A percentile compares a stretch with the other conserved stretches of the same genome.
Evolutionary conservation across 805 yeast species (phyloP).

Genomic region (Hanseniaspora guilliermondii): DNA sequence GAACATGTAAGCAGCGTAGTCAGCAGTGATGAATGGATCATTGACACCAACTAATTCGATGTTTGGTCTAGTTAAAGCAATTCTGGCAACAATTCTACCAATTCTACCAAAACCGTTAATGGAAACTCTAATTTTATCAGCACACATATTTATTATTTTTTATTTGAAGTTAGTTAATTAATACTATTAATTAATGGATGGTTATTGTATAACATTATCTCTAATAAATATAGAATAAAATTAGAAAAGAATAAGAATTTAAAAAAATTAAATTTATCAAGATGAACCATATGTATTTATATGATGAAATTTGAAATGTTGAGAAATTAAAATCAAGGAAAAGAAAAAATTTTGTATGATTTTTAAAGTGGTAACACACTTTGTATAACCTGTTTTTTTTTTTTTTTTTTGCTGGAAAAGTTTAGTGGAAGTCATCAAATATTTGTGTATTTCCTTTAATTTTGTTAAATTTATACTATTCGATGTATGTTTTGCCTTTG

Average conservation of each 20-base stretch:
- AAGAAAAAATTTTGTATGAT: background rate
- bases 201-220: background rate
- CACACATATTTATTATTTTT: slow-evolving; percentile 10
- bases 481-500: no score
- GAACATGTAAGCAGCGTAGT: slow-evolving; percentile 63
- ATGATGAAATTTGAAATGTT: background rate
- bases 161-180: background rate
- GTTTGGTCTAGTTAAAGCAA: slow-evolving; percentile 41
- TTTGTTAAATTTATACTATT: no score
- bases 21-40: slow-evolving; percentile 57
- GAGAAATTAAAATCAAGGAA: background rate
- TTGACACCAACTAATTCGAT: slow-evolving; percentile 54
- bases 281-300: slow-evolving; percentile 6
- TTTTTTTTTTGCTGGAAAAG: background rate
- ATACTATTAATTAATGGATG: slow-evolving; percentile 11
- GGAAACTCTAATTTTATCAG: slow-evolving; percentile 32
- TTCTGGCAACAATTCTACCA: slow-evolving; percentile 57
- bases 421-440: background rate
- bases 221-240: background rate
- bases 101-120: slow-evolving; percentile 67
- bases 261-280: background rate
- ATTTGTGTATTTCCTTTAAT: no score
- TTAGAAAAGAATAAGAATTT: background rate
- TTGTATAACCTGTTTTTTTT: background rate
- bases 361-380: background rate